Evolutionary conservation across 140 eudicot species (phyloP).

Genomic region (Stevia rebaudiana): DNA sequence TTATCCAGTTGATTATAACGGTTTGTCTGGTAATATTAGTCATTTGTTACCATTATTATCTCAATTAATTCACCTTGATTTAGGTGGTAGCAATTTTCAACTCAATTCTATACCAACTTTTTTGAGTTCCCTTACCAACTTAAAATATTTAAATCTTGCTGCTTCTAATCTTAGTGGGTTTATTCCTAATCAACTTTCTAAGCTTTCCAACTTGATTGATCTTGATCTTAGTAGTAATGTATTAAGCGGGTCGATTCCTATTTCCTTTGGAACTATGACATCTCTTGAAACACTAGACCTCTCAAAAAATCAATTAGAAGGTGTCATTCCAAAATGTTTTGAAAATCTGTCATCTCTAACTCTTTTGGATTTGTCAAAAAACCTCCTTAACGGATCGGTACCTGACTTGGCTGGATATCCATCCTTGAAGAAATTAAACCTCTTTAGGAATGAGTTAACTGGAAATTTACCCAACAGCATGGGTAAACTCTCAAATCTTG

Average conservation of each 20-base stretch:
- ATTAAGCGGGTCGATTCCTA: slow-evolving; percentile 12
- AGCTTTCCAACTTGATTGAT: slow-evolving; percentile 25
- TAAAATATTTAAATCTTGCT: slow-evolving; percentile 18
- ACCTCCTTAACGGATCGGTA: slow-evolving; percentile 12
- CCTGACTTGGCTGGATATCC: slow-evolving; percentile 19
- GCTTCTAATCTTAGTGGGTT: slow-evolving; percentile 12
- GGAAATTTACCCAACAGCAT: slow-evolving; percentile 14
- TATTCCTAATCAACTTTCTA: slow-evolving; percentile 29
- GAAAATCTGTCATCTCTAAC: slow-evolving; percentile 4
- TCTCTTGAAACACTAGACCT: slow-evolving; percentile 24
- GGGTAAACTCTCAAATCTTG: slow-evolving; percentile 28
- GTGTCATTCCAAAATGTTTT: slow-evolving; percentile 16
- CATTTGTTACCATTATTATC: slow-evolving; percentile 12
- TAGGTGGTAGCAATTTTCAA: slow-evolving; percentile 19
- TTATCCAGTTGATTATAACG: neutral
- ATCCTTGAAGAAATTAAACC: neutral
- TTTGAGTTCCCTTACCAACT: slow-evolving; percentile 33
- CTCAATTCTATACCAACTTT: slow-evolving; percentile 22
- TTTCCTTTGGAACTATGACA: slow-evolving; percentile 12
- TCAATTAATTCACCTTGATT: slow-evolving; percentile 23
- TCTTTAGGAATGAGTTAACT: slow-evolving; percentile 16
- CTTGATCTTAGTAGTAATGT: slow-evolving; percentile 16
- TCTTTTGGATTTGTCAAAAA: slow-evolving; percentile 3
- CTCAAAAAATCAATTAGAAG: slow-evolving; percentile 7
- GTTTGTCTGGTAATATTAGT: slow-evolving; percentile 26